Conservation (phyloP, 352 stramenopile genomes). For the Phytopythium delawarense region DNA sequence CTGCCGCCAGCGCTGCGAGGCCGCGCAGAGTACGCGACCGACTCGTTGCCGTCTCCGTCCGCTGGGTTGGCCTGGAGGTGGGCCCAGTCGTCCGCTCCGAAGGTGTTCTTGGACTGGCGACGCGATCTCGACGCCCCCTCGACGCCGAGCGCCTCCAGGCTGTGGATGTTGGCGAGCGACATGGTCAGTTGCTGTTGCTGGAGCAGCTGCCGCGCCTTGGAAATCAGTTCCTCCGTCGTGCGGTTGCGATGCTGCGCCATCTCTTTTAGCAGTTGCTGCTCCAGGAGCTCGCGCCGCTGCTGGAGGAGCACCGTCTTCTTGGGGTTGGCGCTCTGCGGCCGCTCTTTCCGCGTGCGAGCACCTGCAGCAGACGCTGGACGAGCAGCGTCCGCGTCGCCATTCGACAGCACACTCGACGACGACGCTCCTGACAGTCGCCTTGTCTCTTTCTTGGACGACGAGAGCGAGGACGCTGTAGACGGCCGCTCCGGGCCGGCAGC, state of each 20-base stretch:
- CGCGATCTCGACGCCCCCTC: neutral
- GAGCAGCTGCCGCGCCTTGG: slow-evolving; percentile 7
- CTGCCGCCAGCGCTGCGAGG: slow-evolving; percentile 52
- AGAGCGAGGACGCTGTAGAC: neutral
- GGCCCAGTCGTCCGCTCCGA: neutral
- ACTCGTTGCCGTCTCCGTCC: slow-evolving; percentile 4
- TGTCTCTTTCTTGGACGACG: slow-evolving; percentile 1
- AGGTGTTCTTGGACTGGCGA: neutral
- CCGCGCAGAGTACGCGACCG: slow-evolving; percentile 11
- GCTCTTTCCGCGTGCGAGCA: slow-evolving; percentile 36
- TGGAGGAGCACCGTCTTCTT: slow-evolving; percentile 63
- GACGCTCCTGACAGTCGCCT: neutral
- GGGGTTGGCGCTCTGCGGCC: slow-evolving; percentile 55
- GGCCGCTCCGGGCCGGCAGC: neutral
- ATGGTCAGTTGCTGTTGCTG: slow-evolving; percentile 23
- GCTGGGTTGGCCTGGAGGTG: neutral
- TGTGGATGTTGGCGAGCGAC: slow-evolving; percentile 39
- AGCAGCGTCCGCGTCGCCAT: neutral
- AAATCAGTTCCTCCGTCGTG: neutral
- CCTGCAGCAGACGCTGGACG: neutral
- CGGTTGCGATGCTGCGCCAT: slow-evolving; percentile 4
- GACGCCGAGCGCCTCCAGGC: slow-evolving; percentile 22
- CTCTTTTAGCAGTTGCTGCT: slow-evolving; percentile 24
- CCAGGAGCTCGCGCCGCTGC: slow-evolving; percentile 48
- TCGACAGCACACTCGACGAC: neutral